Percentiles rank a stretch among this genome's conserved stretches.
phyloP scores from a whole-genome alignment of 306 rosid genomes.

The Phaseolus lunatus region DNA sequence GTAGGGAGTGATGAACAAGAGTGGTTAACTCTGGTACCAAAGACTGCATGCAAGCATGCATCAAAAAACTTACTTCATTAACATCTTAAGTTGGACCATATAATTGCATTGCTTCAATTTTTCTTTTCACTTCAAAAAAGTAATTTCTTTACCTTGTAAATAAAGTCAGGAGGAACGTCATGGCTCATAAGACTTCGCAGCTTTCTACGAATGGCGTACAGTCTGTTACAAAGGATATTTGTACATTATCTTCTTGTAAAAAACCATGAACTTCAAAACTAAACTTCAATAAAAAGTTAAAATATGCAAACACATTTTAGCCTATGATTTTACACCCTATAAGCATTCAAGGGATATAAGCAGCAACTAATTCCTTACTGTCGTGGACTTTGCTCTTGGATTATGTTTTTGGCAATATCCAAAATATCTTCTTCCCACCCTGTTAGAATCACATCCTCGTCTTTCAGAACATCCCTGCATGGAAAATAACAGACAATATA shows the following conservation, averaged over 20 bases:
- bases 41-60: conserved; percentile 49
- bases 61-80: too few relatives aligned
- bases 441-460: conserved; percentile 63
- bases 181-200: conserved; percentile 69
- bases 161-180: conserved; percentile 61
- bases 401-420: conserved; percentile 66
- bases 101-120: too few relatives aligned
- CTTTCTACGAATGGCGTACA: conserved; percentile 69
- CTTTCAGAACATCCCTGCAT: conserved; percentile 64
- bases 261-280: too few relatives aligned
- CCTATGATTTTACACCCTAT: background rate
- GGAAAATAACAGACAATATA: conserved; percentile 15
- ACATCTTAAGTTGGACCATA: too few relatives aligned
- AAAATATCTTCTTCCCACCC: conserved; percentile 90
- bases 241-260: too few relatives aligned
- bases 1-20: conserved; percentile 50
- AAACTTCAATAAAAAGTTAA: background rate
- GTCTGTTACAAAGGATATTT: conserved; percentile 46
- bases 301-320: background rate
- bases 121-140: background rate
- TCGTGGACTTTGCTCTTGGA: conserved; percentile 81
- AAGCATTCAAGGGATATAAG: background rate
- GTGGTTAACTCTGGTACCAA: conserved; percentile 57
- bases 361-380: conserved; percentile 63
- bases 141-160: conserved; percentile 61